Percentiles rank a stretch among this genome's conserved stretches.
Evolutionary conservation across 495 filamentous ascomycete species (phyloP).

Genomic region (Daldinia caldariorum): DNA sequence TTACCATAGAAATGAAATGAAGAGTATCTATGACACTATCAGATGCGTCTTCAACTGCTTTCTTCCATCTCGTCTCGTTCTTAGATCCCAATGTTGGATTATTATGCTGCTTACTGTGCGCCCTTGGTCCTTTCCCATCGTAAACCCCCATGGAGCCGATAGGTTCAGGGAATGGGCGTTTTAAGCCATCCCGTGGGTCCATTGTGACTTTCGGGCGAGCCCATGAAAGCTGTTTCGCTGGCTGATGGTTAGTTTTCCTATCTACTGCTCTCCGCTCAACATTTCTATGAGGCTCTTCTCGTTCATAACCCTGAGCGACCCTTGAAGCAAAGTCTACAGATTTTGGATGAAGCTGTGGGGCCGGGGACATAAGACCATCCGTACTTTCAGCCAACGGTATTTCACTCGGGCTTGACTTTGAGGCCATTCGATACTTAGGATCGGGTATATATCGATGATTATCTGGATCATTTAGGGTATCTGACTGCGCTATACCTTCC

Average conservation of each 20-base stretch:
- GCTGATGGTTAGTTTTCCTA: neutral
- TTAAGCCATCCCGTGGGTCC: neutral
- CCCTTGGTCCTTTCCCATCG: neutral
- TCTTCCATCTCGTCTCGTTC: constrained; percentile 28
- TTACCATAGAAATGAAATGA: constrained; percentile 32
- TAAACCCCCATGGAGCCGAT: neutral
- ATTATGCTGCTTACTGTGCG: neutral
- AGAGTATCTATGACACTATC: constrained; percentile 30
- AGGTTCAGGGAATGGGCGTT: neutral
- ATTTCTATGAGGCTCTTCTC: neutral
- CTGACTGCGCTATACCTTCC: neutral
- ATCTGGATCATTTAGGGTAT: neutral
- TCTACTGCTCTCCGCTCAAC: neutral
- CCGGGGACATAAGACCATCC: constrained; percentile 6
- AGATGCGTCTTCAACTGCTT: constrained; percentile 34
- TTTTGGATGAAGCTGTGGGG: constrained; percentile 18
- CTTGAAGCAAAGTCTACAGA: constrained; percentile 32
- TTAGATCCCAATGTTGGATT: neutral
- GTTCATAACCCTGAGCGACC: constrained; percentile 15
- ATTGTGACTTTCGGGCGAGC: neutral
- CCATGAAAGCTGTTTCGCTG: neutral
- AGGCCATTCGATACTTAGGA: neutral
- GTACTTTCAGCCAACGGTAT: neutral
- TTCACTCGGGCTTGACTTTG: constrained; percentile 15
- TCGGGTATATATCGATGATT: neutral